phyloP scores from a whole-genome alignment of 768 basidiomycete species.

The Trametes meyenii region DNA sequence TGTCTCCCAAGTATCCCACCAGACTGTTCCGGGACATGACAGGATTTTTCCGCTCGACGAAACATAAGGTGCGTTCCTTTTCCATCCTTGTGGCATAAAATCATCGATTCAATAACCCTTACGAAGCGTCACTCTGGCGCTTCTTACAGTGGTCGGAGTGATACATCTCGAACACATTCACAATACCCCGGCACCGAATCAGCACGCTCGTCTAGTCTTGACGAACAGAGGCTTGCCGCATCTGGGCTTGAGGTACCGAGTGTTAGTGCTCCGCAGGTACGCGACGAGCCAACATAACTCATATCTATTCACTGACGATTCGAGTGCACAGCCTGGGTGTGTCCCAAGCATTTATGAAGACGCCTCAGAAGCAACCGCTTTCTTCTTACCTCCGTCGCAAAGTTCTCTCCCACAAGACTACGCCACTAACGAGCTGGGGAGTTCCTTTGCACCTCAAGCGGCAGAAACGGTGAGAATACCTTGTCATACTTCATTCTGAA shows the following conservation, averaged over 20 bases:
- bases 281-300: neutral
- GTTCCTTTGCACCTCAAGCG: too few species aligned
- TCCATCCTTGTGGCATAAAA: neutral
- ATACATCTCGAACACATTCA: too few species aligned
- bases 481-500: too few species aligned
- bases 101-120: neutral
- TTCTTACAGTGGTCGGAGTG: neutral
- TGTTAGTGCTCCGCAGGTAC: neutral
- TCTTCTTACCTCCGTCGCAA: neutral
- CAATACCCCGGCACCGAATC: too few species aligned
- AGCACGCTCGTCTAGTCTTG: neutral
- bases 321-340: neutral
- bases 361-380: neutral
- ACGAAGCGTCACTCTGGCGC: neutral
- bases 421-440: too few species aligned
- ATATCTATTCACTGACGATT: neutral
- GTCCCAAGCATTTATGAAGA: constrained; percentile 1
- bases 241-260: neutral
- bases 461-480: too few species aligned
- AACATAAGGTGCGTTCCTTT: neutral
- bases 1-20: neutral
- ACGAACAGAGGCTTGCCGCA: neutral
- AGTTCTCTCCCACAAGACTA: too few species aligned
- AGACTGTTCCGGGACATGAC: neutral
- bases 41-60: neutral